These are phyloP conservation scores for Juglanconis oblonga DNA, from an alignment of 2,329 filamentous ascomycete genomes.

Conservation along the genomic window DNA sequence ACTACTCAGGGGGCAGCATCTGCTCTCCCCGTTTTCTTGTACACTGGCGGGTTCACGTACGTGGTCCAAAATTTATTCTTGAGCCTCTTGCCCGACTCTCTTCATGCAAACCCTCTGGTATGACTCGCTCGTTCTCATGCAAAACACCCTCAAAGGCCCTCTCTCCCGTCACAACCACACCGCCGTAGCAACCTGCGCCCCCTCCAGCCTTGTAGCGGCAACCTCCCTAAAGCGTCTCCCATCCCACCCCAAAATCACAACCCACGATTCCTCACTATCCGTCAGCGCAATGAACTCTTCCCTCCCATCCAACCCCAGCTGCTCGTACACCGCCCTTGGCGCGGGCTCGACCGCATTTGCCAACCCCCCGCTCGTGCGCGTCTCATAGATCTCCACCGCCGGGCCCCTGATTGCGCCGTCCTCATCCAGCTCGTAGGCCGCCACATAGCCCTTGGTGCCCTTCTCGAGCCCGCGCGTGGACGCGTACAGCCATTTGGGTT, in stretches of 20 bases:
- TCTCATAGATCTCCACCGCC: conserved; percentile 19
- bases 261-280: conserved; percentile 18
- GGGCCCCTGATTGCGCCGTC: conserved; percentile 14
- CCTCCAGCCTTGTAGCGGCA: conserved; percentile 8
- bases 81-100: too few relatives aligned
- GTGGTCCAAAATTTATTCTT: not conserved
- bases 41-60: too few relatives aligned
- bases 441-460: conserved; percentile 19
- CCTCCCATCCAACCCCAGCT: not conserved
- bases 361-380: conserved; percentile 20
- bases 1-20: not conserved
- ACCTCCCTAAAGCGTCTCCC: conserved; percentile 21
- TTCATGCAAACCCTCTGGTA: too few relatives aligned
- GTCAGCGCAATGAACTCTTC: conserved; percentile 21
- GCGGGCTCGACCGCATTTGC: conserved; percentile 23
- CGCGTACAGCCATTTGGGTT: conserved; percentile 18
- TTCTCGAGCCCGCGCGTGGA: conserved; percentile 17
- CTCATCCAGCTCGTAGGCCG: conserved; percentile 15
- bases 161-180: conserved; percentile 34
- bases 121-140: conserved; percentile 3
- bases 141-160: conserved; percentile 25
- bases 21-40: too few relatives aligned
- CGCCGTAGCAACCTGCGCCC: conserved; percentile 11
- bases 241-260: conserved; percentile 18
- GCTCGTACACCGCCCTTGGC: conserved; percentile 7